Base-by-base conservation (phyloP, 805 yeast species). In the Saturnispora diversa region DNA sequence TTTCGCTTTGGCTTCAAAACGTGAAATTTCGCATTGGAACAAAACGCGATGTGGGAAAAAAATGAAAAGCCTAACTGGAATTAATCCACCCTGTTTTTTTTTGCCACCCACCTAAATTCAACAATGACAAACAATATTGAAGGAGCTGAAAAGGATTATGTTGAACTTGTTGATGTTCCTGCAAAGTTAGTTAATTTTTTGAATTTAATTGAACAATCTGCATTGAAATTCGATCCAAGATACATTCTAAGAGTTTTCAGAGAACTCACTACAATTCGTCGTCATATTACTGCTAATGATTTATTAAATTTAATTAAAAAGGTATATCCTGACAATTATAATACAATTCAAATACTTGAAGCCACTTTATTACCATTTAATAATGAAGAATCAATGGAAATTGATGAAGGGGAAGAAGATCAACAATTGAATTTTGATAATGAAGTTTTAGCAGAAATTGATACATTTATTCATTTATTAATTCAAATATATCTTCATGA, bases 241-340 rank as follows among this genome's bases (percentile, higher is more conserved):
- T 84, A 82, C 62, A 76, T 92, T 34, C 73, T 90, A 60, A 84
- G 83, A 55, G 88, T 85, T 17, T 73, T 92, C 48, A 79, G 95
- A 47, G 94, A 85, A 47, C 68, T 88, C 52, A 84, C 88, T 6
- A 67, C 77, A 2, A 66, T 90, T 47, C 77, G 97, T 63, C 72
- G 79, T 43, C 68, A 72, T 29, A 63, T 88, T 46, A 72, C 70
- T 40, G 68, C 68, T 10, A 70, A 66, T 11, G 68, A 75, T 9
- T 66, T 92, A 44, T 62, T 74, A 7, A 56, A 65, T n/a, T 63
- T 83, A 27, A 66, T 87, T 35, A 65, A 65, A 37, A 57, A 59
- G 22, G 60, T 69, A n/a, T 85, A 81, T 54, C 75, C 86, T 3
- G 61, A 62, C 6, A 68, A 70, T 44, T 44, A 40, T 26, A 54